Evolutionary conservation across 129 eudicot genomes (phyloP).

Genomic region (Cynara cardunculus): DNA sequence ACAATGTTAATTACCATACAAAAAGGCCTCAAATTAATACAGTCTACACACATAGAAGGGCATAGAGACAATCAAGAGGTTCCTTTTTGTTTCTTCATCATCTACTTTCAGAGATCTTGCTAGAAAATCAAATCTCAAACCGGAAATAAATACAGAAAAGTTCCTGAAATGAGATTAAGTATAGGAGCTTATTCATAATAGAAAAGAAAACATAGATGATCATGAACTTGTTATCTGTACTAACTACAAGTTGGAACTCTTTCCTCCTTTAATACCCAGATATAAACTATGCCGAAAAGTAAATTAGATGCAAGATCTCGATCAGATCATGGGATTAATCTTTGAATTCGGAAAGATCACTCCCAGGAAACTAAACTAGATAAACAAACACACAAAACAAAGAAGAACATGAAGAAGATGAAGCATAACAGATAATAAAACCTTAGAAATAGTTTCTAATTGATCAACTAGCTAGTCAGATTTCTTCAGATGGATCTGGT

Average conservation of each 20-base stretch:
- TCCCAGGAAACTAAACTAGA: background rate
- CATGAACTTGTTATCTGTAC: constrained; percentile 1
- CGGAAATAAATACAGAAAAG: background rate
- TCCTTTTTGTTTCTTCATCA: background rate
- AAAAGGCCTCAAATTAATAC: background rate
- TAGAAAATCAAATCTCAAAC: background rate
- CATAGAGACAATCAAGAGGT: constrained; percentile 14
- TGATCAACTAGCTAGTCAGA: background rate
- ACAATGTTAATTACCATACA: constrained; percentile 8
- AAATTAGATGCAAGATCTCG: background rate
- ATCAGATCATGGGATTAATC: background rate
- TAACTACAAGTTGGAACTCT: background rate
- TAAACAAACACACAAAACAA: background rate
- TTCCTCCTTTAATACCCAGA: background rate
- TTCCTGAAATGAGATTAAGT: background rate
- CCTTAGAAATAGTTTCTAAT: constrained; percentile 12
- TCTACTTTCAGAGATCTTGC: constrained; percentile 1
- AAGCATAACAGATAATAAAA: background rate
- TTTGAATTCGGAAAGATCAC: background rate
- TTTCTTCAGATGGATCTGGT: constrained; percentile 11
- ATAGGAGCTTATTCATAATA: background rate
- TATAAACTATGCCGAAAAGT: constrained; percentile 3
- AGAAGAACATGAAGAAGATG: constrained; percentile 19
- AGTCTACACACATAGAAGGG: background rate
- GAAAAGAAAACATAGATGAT: background rate